phyloP scores from a whole-genome alignment of 306 rosid genomes.

The Acacia acuminata region DNA sequence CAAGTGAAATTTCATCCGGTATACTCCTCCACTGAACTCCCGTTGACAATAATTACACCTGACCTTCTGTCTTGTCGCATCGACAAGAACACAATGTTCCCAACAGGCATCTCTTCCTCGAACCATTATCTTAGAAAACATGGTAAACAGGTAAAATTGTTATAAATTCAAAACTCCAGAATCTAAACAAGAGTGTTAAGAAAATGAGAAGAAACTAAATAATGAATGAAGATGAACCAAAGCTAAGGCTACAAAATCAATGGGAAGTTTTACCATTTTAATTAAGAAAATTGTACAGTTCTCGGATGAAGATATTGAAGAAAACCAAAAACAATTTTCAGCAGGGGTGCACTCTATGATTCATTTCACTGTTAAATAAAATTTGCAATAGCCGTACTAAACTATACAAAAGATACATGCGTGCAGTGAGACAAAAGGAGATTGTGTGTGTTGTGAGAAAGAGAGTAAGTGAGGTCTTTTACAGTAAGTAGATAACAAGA shows the following conservation, averaged over 20 bases:
- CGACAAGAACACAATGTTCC: constrained; percentile 73
- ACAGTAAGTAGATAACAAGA: background rate
- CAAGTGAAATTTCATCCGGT: constrained; percentile 85
- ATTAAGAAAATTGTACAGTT: background rate
- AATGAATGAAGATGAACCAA: background rate
- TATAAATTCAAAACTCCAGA: background rate
- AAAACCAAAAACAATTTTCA: constrained; percentile 2
- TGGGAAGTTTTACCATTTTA: background rate
- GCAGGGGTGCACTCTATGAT: background rate
- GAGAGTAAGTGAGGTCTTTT: background rate
- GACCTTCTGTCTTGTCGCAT: constrained; percentile 71
- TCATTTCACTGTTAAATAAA: constrained; percentile 7
- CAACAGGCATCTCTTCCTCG: constrained; percentile 86
- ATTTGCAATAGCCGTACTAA: constrained; percentile 3
- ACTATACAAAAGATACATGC: background rate
- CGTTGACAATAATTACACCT: constrained; percentile 68
- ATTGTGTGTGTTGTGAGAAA: background rate
- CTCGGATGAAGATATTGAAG: background rate
- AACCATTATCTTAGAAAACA: constrained; percentile 55
- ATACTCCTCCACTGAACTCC: constrained; percentile 83
- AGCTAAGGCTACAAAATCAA: background rate
- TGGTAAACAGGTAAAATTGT: constrained; percentile 15
- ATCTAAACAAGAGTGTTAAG: background rate
- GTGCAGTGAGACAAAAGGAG: background rate
- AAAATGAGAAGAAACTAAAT: background rate